Percentiles rank a stretch among this genome's conserved stretches.
phyloP scores from a whole-genome alignment of 306 rosid genomes.

The Vigna nakashimae region DNA sequence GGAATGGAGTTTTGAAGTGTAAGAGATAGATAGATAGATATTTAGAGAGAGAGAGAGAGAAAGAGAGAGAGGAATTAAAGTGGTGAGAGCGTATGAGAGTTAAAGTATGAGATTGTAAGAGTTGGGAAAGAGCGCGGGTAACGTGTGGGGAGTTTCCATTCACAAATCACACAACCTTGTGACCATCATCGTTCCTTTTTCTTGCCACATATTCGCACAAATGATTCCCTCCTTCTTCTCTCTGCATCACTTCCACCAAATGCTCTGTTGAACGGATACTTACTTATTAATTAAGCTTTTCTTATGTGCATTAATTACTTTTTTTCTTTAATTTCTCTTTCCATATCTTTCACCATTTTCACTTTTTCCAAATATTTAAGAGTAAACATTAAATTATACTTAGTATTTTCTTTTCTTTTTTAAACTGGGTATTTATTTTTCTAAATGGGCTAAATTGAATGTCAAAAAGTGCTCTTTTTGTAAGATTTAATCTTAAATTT shows the following conservation, averaged over 20 bases:
- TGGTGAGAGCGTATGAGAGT: background rate
- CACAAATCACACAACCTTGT: background rate
- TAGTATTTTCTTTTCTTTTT: too few relatives aligned
- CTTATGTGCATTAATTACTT: too few relatives aligned
- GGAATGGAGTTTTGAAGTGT: background rate
- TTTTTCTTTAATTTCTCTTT: background rate
- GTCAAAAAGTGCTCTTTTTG: too few relatives aligned
- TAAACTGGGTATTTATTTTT: too few relatives aligned
- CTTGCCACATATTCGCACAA: background rate
- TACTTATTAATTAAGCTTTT: too few relatives aligned
- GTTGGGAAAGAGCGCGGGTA: background rate
- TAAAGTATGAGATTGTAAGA: background rate
- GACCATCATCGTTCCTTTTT: background rate
- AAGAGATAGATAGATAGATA: background rate
- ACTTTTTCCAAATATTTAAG: too few relatives aligned
- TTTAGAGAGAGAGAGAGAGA: background rate
- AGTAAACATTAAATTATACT: too few relatives aligned
- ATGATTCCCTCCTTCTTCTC: background rate
- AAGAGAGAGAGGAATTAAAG: background rate
- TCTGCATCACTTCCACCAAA: background rate
- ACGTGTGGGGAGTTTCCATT: background rate
- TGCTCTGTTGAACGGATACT: background rate
- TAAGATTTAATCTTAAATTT: too few relatives aligned
- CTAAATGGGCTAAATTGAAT: too few relatives aligned
- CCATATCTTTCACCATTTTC: too few relatives aligned